phyloP scores from a whole-genome alignment of 352 stramenopile genomes.

The Pythium graminicola region DNA sequence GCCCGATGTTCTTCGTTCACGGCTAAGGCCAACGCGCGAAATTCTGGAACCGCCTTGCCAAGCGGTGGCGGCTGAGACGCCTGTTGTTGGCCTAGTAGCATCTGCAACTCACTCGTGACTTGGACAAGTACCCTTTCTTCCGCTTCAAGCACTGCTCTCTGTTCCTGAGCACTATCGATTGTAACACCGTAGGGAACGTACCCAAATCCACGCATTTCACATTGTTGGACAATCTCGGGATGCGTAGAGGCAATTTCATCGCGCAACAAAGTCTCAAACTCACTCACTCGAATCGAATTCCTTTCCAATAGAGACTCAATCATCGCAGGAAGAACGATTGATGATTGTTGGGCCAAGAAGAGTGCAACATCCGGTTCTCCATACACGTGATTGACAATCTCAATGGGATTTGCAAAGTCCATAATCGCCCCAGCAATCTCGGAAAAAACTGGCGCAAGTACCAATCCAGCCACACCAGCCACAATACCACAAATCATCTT shows the following conservation, averaged over 20 bases:
- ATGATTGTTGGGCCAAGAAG: conserved; percentile 5
- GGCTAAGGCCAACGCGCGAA: neutral
- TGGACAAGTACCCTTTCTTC: neutral
- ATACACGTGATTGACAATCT: conserved; percentile 20
- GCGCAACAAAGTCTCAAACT: conserved; percentile 22
- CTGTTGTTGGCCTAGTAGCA: neutral
- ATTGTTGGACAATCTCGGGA: neutral
- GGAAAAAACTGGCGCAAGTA: conserved; percentile 23
- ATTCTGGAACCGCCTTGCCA: too few species aligned
- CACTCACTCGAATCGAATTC: conserved; percentile 7
- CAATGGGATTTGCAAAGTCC: conserved; percentile 23
- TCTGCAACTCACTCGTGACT: neutral
- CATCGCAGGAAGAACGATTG: neutral
- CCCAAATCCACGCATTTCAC: neutral
- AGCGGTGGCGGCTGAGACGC: neutral
- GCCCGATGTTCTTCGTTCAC: too few species aligned
- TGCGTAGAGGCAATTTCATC: conserved; percentile 2
- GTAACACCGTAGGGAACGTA: neutral
- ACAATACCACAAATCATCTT: conserved; percentile 25
- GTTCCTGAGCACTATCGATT: neutral
- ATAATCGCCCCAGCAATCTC: conserved; percentile 21
- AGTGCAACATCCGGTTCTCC: conserved; percentile 13
- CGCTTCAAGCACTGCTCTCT: neutral
- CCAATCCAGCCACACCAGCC: conserved; percentile 16
- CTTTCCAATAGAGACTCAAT: conserved; percentile 7